Evolutionary conservation across 73 alveolate genomes (phyloP).

Genomic region (Tetrahymena malaccensis): DNA sequence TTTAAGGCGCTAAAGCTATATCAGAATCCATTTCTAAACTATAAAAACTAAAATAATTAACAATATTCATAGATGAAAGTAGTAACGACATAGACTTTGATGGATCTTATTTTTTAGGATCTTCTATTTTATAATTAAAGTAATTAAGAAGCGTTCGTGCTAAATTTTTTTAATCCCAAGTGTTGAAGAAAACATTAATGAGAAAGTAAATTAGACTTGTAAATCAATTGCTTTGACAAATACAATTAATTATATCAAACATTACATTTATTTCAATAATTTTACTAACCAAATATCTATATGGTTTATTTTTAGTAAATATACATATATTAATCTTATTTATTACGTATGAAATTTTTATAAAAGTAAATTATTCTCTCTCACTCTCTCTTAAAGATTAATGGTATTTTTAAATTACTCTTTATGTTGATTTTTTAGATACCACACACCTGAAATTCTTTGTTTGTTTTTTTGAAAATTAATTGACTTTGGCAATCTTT

Average conservation of each 20-base stretch:
- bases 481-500: neutral
- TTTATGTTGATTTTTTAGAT: too few relatives aligned
- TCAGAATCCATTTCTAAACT: neutral
- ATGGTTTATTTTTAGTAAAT: neutral
- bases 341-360: too few relatives aligned
- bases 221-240: neutral
- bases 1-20: neutral
- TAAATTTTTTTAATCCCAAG: neutral
- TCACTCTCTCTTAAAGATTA: neutral
- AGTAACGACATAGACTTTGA: neutral
- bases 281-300: neutral
- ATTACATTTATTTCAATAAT: neutral
- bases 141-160: neutral
- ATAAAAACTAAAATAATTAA: neutral
- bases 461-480: neutral
- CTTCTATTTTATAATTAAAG: neutral
- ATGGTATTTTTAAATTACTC: neutral
- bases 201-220: neutral
- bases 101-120: neutral
- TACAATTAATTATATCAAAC: neutral
- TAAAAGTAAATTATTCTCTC: neutral
- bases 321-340: too few relatives aligned
- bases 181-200: neutral
- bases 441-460: too few relatives aligned
- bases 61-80: neutral